phyloP scores from a whole-genome alignment of 139 green algal genomes.

The Ettlia oleoabundans region DNA sequence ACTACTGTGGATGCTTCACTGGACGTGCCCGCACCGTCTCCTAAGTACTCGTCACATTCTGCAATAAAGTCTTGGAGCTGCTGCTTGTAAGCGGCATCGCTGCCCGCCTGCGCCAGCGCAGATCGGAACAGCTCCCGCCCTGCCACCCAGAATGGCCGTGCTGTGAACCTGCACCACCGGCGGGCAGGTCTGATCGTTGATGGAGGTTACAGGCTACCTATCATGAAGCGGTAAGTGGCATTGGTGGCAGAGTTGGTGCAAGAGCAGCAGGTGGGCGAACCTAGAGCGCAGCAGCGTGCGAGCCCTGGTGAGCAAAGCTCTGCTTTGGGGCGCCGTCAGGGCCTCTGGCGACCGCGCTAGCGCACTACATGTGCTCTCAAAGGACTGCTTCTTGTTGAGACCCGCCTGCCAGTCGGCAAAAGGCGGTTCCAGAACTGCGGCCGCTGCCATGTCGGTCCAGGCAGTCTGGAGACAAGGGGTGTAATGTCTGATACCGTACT shows the following conservation, averaged over 20 bases:
- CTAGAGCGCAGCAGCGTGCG: constrained; percentile 26
- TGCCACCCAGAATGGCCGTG: constrained; percentile 19
- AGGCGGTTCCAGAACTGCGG: not conserved
- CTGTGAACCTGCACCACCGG: constrained; percentile 23
- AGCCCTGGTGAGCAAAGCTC: not conserved
- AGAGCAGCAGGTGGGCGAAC: not conserved
- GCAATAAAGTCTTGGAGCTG: not conserved
- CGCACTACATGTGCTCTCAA: not conserved
- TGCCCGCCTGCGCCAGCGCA: not conserved
- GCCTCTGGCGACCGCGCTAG: not conserved
- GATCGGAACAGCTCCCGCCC: constrained; percentile 31
- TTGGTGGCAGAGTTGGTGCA: not conserved
- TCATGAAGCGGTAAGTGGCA: not conserved
- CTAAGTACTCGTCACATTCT: constrained; percentile 3
- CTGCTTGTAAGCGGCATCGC: not conserved
- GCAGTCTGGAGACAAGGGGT: no score
- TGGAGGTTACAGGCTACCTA: not conserved
- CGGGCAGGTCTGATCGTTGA: constrained; percentile 20
- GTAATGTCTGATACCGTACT: no score
- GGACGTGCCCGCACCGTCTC: not conserved
- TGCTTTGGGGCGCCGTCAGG: not conserved
- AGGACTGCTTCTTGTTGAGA: constrained; percentile 27
- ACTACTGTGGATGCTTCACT: not conserved
- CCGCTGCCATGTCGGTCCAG: no score
- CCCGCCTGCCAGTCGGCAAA: not conserved